phyloP scores from a whole-genome alignment of 352 stramenopile species.

The Pseudoperonospora humuli region DNA sequence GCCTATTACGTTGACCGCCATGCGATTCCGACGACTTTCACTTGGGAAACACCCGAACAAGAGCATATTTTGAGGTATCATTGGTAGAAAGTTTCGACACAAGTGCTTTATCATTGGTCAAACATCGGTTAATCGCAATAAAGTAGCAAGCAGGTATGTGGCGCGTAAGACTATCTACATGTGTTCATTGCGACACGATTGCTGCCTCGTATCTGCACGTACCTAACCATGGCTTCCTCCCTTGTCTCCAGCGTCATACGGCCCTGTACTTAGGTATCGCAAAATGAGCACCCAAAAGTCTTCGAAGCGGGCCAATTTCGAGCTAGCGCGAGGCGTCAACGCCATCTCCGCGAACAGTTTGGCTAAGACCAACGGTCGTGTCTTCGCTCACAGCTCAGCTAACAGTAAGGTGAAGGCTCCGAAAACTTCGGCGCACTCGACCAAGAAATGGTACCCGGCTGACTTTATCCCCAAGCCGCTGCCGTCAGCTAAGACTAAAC shows the following conservation, averaged over 20 bases:
- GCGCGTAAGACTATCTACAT: not conserved
- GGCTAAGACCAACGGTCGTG: constrained; percentile 48
- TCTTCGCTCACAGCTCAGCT: constrained; percentile 27
- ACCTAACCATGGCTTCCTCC: not conserved
- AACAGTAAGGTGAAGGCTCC: constrained; percentile 16
- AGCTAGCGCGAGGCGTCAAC: constrained; percentile 68
- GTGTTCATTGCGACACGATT: not conserved
- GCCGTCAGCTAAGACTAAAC: constrained; percentile 54
- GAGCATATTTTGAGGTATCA: not conserved
- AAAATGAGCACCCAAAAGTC: constrained; percentile 20
- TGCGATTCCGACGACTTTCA: too few relatives aligned
- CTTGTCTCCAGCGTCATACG: not conserved
- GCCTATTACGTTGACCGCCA: too few relatives aligned
- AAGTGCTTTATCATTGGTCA: constrained; percentile 3
- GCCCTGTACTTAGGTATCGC: not conserved
- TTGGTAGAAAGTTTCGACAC: constrained; percentile 1
- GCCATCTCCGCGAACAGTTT: constrained; percentile 64
- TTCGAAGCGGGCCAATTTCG: constrained; percentile 50
- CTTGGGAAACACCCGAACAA: too few relatives aligned
- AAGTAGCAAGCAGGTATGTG: constrained; percentile 9
- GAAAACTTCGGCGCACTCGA: constrained; percentile 85
- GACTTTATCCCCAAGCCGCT: constrained; percentile 60
- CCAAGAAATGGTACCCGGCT: constrained; percentile 68
- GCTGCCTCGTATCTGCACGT: not conserved
- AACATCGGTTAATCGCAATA: too few relatives aligned